These are phyloP conservation scores for Trichophyton equinum DNA, from an alignment of 2,329 filamentous ascomycete species.

Conservation along the genomic window DNA sequence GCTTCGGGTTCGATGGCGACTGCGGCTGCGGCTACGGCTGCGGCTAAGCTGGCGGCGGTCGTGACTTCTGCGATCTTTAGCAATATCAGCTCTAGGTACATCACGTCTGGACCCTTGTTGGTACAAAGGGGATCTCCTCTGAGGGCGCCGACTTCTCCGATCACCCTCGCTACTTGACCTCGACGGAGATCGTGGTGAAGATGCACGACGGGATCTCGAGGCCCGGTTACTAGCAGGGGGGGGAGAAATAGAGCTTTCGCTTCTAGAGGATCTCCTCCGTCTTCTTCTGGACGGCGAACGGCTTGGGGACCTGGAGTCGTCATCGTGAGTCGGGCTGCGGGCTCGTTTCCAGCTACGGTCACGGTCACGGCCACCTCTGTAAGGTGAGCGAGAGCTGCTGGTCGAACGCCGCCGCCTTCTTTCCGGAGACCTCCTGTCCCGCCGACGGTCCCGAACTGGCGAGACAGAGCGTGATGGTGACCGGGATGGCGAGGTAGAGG, in stretches of 20 bases:
- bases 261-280: constrained; percentile 28
- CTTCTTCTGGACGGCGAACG: constrained; percentile 46
- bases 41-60: constrained; percentile 32
- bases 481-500: constrained; percentile 22
- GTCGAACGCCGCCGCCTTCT: constrained; percentile 23
- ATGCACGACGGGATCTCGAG: constrained; percentile 17
- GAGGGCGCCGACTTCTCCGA: constrained; percentile 22
- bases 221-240: constrained; percentile 18
- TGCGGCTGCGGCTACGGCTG: constrained; percentile 18
- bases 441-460: constrained; percentile 18
- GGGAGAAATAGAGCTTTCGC: constrained; percentile 25
- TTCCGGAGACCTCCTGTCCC: constrained; percentile 18
- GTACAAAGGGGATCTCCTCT: constrained; percentile 34
- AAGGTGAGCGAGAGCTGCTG: constrained; percentile 31
- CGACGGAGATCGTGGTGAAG: constrained; percentile 27
- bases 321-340: constrained; percentile 29
- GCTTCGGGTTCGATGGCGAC: too few relatives aligned
- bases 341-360: constrained; percentile 25
- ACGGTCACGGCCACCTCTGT: constrained; percentile 25
- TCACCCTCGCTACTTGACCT: constrained; percentile 23
- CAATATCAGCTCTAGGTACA: constrained; percentile 39
- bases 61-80: constrained; percentile 32
- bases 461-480: constrained; percentile 16
- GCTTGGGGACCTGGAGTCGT: constrained; percentile 35
- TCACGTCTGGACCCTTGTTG: constrained; percentile 30